phyloP scores from a whole-genome alignment of 805 yeast species.

The Pichia occidentalis region DNA sequence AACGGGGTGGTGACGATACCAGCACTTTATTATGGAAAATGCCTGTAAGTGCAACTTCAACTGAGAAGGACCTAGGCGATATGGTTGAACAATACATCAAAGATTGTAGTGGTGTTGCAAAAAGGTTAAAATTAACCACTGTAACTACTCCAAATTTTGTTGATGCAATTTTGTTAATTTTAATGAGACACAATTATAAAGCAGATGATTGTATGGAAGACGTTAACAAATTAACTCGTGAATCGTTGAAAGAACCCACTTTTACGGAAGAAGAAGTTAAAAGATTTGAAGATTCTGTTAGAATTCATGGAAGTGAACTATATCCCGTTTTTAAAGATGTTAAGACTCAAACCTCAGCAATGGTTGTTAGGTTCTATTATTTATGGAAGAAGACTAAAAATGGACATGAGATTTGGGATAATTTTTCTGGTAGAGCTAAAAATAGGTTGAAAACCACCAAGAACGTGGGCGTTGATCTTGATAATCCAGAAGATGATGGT shows the following conservation, averaged over 20 bases:
- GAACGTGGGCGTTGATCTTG: constrained; percentile 38
- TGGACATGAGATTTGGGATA: constrained; percentile 79
- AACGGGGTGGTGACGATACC: constrained; percentile 73
- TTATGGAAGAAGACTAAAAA: constrained; percentile 82
- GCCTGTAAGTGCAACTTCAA: constrained; percentile 21
- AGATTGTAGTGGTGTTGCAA: constrained; percentile 52
- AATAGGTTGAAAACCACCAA: constrained; percentile 42
- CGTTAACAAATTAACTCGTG: constrained; percentile 46
- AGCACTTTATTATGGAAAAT: constrained; percentile 62
- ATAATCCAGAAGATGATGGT: constrained; percentile 63
- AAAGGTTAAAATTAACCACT: constrained; percentile 44
- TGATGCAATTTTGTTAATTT: constrained; percentile 59
- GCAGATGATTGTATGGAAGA: constrained; percentile 39
- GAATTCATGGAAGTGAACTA: constrained; percentile 68
- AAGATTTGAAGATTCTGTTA: constrained; percentile 70
- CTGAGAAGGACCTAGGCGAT: constrained; percentile 15
- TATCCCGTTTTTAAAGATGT: constrained; percentile 67
- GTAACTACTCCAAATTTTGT: constrained; percentile 69
- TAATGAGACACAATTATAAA: constrained; percentile 49
- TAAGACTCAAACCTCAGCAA: constrained; percentile 64
- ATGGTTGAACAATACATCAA: constrained; percentile 45
- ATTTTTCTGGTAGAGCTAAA: constrained; percentile 61
- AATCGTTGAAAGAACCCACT: constrained; percentile 68
- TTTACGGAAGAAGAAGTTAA: constrained; percentile 56
- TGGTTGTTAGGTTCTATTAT: constrained; percentile 82